These are phyloP conservation scores for Naganishia sp. DNA, from an alignment of 1,284 basidiomycete genomes.

Conservation along the genomic window DNA sequence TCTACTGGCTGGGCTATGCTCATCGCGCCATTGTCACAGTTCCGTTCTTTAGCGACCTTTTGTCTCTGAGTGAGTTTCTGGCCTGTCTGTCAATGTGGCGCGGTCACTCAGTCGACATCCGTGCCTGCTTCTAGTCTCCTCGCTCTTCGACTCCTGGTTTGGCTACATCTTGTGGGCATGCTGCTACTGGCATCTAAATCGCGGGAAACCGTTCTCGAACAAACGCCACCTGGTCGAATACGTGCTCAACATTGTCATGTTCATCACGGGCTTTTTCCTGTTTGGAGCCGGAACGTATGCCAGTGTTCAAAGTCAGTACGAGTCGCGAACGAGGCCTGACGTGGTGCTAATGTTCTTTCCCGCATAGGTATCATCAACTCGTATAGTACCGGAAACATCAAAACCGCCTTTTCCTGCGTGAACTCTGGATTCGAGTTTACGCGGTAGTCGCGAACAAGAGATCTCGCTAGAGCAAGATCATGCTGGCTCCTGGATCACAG, in stretches of 20 bases:
- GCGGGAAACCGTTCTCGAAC: constrained; percentile 43
- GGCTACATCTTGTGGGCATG: constrained; percentile 57
- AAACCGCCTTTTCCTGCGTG: constrained; percentile 33
- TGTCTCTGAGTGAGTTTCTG: constrained; percentile 51
- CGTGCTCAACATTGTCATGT: constrained; percentile 53
- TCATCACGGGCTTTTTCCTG: constrained; percentile 53
- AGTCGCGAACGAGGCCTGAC: neutral
- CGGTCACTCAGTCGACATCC: constrained; percentile 17
- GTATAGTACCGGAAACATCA: constrained; percentile 43
- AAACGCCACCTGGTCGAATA: constrained; percentile 40
- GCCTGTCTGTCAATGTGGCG: constrained; percentile 40
- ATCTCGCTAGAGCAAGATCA: too few species aligned
- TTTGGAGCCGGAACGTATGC: constrained; percentile 58
- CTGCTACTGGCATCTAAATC: constrained; percentile 55
- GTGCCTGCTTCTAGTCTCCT: constrained; percentile 37
- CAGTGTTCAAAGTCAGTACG: constrained; percentile 48
- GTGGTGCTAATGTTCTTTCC: neutral
- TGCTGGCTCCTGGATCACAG: too few species aligned
- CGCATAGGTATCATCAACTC: constrained; percentile 52
- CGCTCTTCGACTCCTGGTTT: constrained; percentile 39
- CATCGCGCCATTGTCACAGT: constrained; percentile 35
- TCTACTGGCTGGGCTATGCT: neutral
- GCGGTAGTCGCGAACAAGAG: neutral
- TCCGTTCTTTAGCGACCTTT: constrained; percentile 57
- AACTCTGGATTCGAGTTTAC: constrained; percentile 29